Conservation (phyloP, 352 stramenopile species). For the Pythium sp. region DNA sequence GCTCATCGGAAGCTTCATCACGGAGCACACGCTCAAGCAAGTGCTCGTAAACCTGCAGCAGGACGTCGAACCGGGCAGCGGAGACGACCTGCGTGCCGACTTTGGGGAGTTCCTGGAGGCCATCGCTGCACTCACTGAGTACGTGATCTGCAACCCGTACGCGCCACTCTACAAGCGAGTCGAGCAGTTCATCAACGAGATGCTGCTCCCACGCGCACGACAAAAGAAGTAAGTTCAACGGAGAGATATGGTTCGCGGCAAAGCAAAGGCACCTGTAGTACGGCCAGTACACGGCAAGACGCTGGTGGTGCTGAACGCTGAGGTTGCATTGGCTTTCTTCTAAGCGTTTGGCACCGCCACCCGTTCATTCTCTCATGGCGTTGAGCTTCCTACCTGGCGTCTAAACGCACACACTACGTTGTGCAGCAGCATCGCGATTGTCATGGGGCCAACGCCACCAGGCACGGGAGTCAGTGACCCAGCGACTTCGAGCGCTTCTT, state of each 20-base stretch:
- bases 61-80: slow-evolving; percentile 32
- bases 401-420: slow-evolving; percentile 84
- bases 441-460: slow-evolving; percentile 98
- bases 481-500: slow-evolving; percentile 75
- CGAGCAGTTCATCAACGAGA: slow-evolving; percentile 75
- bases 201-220: slow-evolving; percentile 64
- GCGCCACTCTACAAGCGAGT: slow-evolving; percentile 72
- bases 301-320: background rate
- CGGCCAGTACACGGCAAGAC: slow-evolving; percentile 4
- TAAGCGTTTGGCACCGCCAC: background rate
- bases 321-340: background rate
- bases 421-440: slow-evolving; percentile 93
- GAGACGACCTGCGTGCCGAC: slow-evolving; percentile 50
- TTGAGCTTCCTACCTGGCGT: slow-evolving; percentile 45
- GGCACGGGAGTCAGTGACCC: slow-evolving; percentile 97
- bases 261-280: background rate
- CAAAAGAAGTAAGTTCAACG: slow-evolving; percentile 52
- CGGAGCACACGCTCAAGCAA: slow-evolving; percentile 77
- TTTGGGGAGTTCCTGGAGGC: slow-evolving; percentile 73
- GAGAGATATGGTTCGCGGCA: background rate
- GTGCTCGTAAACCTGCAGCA: slow-evolving; percentile 72
- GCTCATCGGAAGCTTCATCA: slow-evolving; percentile 69
- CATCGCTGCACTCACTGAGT: slow-evolving; percentile 68
- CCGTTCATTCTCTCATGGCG: slow-evolving; percentile 12
- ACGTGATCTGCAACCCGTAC: slow-evolving; percentile 81